A percentile compares a stretch with the other conserved stretches of the same genome.
These are phyloP conservation scores for Penicillium griseofulvum DNA, from an alignment of 2,329 filamentous ascomycete genomes.

Conservation along the genomic window DNA sequence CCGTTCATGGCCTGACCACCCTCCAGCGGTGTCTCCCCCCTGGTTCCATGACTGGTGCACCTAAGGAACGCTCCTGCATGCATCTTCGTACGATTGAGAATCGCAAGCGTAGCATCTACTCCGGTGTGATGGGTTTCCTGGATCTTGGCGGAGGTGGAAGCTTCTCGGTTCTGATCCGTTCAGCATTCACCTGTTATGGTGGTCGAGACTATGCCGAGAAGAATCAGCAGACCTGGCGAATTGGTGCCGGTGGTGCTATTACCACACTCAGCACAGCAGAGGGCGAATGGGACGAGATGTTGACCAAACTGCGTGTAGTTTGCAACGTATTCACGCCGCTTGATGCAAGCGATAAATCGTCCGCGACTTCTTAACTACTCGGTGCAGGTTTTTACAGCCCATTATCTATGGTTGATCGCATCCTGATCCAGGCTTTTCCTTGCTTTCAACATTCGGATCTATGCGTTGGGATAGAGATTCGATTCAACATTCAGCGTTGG, in stretches of 20 bases:
- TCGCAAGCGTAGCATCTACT: slow-evolving; percentile 69
- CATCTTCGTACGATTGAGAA: slow-evolving; percentile 69
- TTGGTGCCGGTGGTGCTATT: slow-evolving; percentile 87
- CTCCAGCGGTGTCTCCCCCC: slow-evolving; percentile 77
- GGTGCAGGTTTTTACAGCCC: no score
- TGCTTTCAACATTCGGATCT: slow-evolving; percentile 31
- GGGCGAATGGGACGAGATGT: slow-evolving; percentile 89
- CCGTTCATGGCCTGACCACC: slow-evolving; percentile 63
- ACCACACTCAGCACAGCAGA: slow-evolving; percentile 77
- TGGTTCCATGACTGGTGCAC: slow-evolving; percentile 94
- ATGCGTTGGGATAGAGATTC: slow-evolving; percentile 13
- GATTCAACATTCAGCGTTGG: slow-evolving; percentile 36
- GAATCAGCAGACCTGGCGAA: slow-evolving; percentile 59
- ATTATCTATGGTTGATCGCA: background rate
- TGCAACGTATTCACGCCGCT: slow-evolving; percentile 41
- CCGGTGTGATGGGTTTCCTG: slow-evolving; percentile 85
- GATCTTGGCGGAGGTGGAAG: slow-evolving; percentile 81
- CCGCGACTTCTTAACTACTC: background rate
- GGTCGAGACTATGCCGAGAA: slow-evolving; percentile 15
- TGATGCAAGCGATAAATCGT: background rate
- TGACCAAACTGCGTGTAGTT: slow-evolving; percentile 62
- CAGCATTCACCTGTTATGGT: slow-evolving; percentile 58
- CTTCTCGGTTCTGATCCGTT: slow-evolving; percentile 88
- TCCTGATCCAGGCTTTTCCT: slow-evolving; percentile 12
- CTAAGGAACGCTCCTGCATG: slow-evolving; percentile 89